Evolutionary conservation across 73 alveolate species (phyloP), one percentile per base, ranked within the genome.

Genomic region (Paramecium sexaurelia): DNA sequence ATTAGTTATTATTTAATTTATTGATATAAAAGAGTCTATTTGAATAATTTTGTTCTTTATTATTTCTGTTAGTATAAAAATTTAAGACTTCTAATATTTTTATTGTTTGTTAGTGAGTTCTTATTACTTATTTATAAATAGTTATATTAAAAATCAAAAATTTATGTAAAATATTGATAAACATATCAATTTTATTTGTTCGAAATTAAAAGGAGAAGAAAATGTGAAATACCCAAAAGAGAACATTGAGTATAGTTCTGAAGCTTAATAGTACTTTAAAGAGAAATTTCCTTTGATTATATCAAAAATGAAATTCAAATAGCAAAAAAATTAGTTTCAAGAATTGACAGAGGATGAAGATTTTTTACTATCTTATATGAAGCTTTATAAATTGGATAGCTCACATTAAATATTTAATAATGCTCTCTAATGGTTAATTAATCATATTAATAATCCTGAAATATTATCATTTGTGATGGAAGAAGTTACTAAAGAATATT

Each of bases 391-490:
- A 71, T 33, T 71, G n/a, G 56, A 71, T 36, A 71, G 9, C 29
- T 22, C 35, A 5, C 86, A 71, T 37, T 19, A 71, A 32, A 35
- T 71, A 19, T 71, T 71, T 20, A 71, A 71, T 71, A 71, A 71
- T 37, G 55, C 56, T 27, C 11, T 71, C 7, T 37, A 71, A 36
- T 71, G 43, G 17, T 37, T 71, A 3, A 71, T 71, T n/a, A 36
- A 37, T 37, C 32, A 32, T 3, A 71, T 71, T 36, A 20, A 29
- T 35, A 71, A 71, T 71, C 39, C 56, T 11, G 43, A 37, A 29
- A 33, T 71, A 33, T 71, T 71, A 35, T 35, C 37, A 71, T 71
- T 71, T 35, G 86, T 71, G 6, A 29, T 71, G 56, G 56, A 71
- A 8, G 51, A 71, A 19, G 13, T 36, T 6, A n/a, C 51, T 19